Evolutionary conservation across 2,329 filamentous ascomycete species (phyloP).

Genomic region (Fusarium subglutinans): DNA sequence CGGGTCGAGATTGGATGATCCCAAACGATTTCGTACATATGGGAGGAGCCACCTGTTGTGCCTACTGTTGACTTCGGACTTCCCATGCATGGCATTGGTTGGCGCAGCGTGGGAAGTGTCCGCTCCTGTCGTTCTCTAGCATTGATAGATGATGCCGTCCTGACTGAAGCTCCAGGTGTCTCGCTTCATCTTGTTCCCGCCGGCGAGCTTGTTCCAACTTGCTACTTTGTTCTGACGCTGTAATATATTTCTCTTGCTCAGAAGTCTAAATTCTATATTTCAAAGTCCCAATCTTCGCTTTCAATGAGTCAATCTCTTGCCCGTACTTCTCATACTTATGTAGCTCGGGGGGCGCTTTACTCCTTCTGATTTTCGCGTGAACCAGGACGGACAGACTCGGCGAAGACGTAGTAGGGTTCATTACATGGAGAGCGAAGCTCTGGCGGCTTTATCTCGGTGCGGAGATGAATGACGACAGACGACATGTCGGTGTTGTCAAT

Average conservation of each 20-base stretch:
- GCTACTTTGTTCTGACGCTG: slow-evolving; percentile 79
- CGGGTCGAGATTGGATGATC: no score
- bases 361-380: slow-evolving; percentile 68
- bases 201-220: slow-evolving; percentile 83
- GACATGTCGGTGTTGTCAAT: no score
- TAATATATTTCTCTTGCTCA: slow-evolving; percentile 87
- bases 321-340: slow-evolving; percentile 67
- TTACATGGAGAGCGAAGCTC: no score
- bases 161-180: no score
- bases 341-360: slow-evolving; percentile 64
- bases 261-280: slow-evolving; percentile 87
- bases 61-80: no score
- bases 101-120: no score
- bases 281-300: slow-evolving; percentile 55
- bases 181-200: slow-evolving; percentile 84
- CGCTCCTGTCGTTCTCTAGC: no score
- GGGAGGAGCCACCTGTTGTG: no score
- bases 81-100: no score
- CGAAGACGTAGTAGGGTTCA: not conserved
- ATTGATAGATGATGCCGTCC: accelerated
- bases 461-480: no score
- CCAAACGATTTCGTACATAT: no score
- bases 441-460: no score
- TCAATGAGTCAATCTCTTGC: slow-evolving; percentile 51
- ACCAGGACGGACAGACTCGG: slow-evolving; percentile 55